phyloP scores from a whole-genome alignment of 2,329 filamentous ascomycete species.

The Cercospora sp. region DNA sequence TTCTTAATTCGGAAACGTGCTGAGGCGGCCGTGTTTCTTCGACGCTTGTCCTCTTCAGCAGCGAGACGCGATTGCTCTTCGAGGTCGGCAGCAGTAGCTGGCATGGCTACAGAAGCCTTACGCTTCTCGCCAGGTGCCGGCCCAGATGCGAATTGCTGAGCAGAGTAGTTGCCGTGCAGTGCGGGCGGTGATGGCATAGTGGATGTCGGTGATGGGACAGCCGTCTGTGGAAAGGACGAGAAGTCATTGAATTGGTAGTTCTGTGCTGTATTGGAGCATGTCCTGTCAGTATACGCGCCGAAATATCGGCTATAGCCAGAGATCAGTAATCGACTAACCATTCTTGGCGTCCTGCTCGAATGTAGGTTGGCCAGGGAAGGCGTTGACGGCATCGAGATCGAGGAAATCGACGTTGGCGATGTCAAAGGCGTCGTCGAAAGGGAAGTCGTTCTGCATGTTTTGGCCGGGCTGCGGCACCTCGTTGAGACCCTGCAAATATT shows the following conservation, averaged over 20 bases:
- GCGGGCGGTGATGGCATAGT: constrained; percentile 32
- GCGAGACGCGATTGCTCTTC: constrained; percentile 50
- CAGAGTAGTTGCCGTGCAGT: constrained; percentile 34
- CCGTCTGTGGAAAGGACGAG: constrained; percentile 39
- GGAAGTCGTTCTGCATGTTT: constrained; percentile 58
- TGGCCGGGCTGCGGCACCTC: constrained; percentile 64
- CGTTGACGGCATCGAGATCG: constrained; percentile 59
- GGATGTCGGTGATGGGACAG: constrained; percentile 29
- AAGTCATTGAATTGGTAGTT: constrained; percentile 52
- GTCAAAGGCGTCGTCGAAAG: constrained; percentile 56
- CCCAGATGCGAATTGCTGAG: constrained; percentile 26
- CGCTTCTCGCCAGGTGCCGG: constrained; percentile 46
- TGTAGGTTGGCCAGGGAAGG: constrained; percentile 10
- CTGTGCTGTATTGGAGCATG: constrained; percentile 27
- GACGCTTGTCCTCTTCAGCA: constrained; percentile 56
- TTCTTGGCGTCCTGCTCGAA: constrained; percentile 19
- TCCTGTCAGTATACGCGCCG: too few species aligned
- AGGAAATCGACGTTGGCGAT: constrained; percentile 64
- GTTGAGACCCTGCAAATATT: constrained; percentile 86
- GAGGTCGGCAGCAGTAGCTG: constrained; percentile 39
- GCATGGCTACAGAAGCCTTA: constrained; percentile 43
- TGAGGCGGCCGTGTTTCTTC: constrained; percentile 55
- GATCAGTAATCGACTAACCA: constrained; percentile 22
- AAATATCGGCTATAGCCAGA: neutral
- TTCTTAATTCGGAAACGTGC: constrained; percentile 57